These are phyloP conservation scores for Chytridium lagenaria DNA, from an alignment of 371 early-diverging fungal genomes.

Conservation along the genomic window DNA sequence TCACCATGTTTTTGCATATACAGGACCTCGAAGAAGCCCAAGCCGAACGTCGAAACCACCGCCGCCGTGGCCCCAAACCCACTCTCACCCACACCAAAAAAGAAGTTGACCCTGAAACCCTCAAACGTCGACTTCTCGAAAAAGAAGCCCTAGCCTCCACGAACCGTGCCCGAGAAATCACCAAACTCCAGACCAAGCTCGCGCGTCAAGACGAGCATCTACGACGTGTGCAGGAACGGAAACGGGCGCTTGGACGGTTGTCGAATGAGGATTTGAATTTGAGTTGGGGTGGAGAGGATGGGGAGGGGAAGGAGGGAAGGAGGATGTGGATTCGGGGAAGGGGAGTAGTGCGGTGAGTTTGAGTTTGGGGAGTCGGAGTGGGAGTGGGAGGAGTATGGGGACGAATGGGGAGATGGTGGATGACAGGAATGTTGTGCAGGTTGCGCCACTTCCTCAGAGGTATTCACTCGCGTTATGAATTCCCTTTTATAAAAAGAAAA, in stretches of 20 bases:
- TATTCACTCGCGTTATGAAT: no score
- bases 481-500: no score
- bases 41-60: constrained; percentile 18
- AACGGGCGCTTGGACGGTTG: constrained; percentile 42
- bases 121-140: constrained; percentile 49
- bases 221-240: constrained; percentile 49
- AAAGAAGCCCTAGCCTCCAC: constrained; percentile 46
- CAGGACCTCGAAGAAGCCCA: constrained; percentile 43
- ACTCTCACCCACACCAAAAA: constrained; percentile 19
- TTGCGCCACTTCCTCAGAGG: no score
- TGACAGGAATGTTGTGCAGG: no score
- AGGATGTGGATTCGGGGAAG: constrained; percentile 36
- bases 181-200: constrained; percentile 50
- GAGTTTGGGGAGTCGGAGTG: constrained; percentile 29
- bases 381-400: constrained; percentile 31
- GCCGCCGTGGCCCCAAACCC: constrained; percentile 38
- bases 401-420: background rate
- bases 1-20: no score
- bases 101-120: constrained; percentile 39
- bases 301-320: no score
- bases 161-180: constrained; percentile 51
- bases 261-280: constrained; percentile 48
- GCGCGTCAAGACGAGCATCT: constrained; percentile 53
- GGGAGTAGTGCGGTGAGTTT: constrained; percentile 24
- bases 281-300: constrained; percentile 44